A percentile compares a stretch with the other conserved stretches of the same genome.
phyloP scores from a whole-genome alignment of 768 basidiomycete genomes.

The Boletus edulis region DNA sequence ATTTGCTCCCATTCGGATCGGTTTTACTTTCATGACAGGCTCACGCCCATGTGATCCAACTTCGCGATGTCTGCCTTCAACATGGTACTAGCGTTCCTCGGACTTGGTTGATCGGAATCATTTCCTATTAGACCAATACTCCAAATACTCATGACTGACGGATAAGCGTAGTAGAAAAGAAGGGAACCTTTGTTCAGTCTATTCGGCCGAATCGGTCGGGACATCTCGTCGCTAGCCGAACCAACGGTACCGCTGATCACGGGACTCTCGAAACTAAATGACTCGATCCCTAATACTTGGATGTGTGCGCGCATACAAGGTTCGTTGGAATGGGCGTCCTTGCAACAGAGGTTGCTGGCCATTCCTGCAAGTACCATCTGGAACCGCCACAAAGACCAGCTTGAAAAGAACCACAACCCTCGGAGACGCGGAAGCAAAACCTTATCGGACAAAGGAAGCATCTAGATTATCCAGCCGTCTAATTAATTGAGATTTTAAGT shows the following conservation, averaged over 20 bases:
- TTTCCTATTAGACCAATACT: too few relatives aligned
- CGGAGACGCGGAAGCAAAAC: background rate
- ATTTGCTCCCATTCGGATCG: slow-evolving; percentile 3
- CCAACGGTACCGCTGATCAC: slow-evolving; percentile 22
- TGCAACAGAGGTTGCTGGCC: too few relatives aligned
- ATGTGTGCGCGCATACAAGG: too few relatives aligned
- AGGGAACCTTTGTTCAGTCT: background rate
- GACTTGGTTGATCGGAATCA: too few relatives aligned
- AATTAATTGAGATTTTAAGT: background rate
- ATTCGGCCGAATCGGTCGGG: slow-evolving; percentile 19
- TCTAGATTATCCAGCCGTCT: background rate
- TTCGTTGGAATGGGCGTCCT: too few relatives aligned
- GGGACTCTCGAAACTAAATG: background rate
- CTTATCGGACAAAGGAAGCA: background rate
- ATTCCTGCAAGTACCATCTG: too few relatives aligned
- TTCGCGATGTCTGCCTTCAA: too few relatives aligned
- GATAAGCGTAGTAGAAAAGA: slow-evolving; percentile 2
- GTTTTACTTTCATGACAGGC: background rate
- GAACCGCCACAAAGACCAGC: background rate
- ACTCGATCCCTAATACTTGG: too few relatives aligned
- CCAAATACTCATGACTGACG: background rate
- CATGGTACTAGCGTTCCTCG: too few relatives aligned
- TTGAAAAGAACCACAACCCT: background rate
- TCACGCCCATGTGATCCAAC: background rate
- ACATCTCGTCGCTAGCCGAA: slow-evolving; percentile 3